Evolutionary conservation across 495 filamentous ascomycete species (phyloP).

Genomic region (Copromyces sp.): DNA sequence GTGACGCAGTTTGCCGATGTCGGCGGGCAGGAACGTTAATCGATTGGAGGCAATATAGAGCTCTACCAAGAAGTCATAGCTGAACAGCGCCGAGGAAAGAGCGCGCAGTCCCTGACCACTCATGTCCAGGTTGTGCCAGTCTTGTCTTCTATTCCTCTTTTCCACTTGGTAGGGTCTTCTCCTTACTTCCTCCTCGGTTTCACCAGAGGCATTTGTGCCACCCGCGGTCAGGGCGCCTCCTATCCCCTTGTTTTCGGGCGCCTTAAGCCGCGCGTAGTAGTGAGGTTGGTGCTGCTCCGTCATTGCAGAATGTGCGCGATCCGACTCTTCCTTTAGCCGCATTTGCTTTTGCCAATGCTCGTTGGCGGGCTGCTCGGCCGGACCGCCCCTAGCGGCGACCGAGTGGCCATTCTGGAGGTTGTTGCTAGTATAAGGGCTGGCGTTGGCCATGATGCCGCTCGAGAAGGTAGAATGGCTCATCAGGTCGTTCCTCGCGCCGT

Average conservation of each 20-base stretch:
- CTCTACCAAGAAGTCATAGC: constrained; percentile 75
- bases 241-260: constrained; percentile 48
- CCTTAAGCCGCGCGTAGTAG: constrained; percentile 45
- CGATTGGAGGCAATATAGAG: constrained; percentile 89
- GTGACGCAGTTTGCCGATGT: constrained; percentile 70
- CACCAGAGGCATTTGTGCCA: constrained; percentile 33
- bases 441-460: constrained; percentile 57
- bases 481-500: constrained; percentile 41
- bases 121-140: constrained; percentile 86
- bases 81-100: constrained; percentile 66
- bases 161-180: constrained; percentile 47
- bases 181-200: constrained; percentile 54
- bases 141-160: constrained; percentile 53
- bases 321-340: constrained; percentile 59
- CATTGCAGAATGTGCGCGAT: constrained; percentile 59
- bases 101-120: constrained; percentile 85
- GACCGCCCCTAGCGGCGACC: constrained; percentile 31
- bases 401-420: constrained; percentile 68
- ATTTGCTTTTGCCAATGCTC: constrained; percentile 89
- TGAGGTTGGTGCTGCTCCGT: constrained; percentile 43
- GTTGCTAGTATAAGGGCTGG: constrained; percentile 64
- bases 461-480: constrained; percentile 71
- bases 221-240: constrained; percentile 24
- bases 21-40: constrained; percentile 60
- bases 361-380: constrained; percentile 38